Evolutionary conservation across 768 basidiomycete genomes (phyloP), one percentile per base, ranked within the genome.

Genomic region (Suillus occidentalis): DNA sequence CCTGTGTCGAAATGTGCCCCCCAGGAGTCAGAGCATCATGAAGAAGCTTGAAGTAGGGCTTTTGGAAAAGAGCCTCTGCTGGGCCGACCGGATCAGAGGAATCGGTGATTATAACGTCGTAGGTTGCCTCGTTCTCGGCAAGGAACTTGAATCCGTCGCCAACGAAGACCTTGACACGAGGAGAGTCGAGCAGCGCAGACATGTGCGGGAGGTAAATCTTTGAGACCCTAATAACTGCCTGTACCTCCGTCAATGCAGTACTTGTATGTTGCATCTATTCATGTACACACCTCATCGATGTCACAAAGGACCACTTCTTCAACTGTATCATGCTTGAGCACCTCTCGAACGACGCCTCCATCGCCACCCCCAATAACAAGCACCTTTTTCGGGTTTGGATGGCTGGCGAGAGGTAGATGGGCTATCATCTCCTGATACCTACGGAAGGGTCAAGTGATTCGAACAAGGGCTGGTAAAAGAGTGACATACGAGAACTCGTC

Each of bases 361-460:
- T 99, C 97, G 36, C 97, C 97, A 59, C 97, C 97, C 58, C 97
- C 97, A 66, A 99, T 96, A 64, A 99, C 97, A 40, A 99, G 88
- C 20, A 99, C 97, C 72, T 90, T 89, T 79, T 92, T 91, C 0
- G 97, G 97, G 82, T 97, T 92, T 28, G 97, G 97, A 78, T 99
- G 97, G 66, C 89, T 94, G 14, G 94, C 89, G 67, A 99, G 84
- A n/a, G 97, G 97, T 61, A 99, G 80, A 80, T 99, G 97, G 6
- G 97, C 85, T 72, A 99, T 99, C 97, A 99, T 97, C 81, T 99
- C 97, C 73, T 98, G 95, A 79, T 99, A 98, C 13, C 95, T 97
- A 71, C 52, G 18, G 39, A 28, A 69, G 31, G 52, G 56, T 58
- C 40, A 63, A 36, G 12, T 25, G 45, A n/a, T 47, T 22, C 5